Base-by-base conservation (phyloP, 805 yeast species). In the Jamesozyma rosinii region DNA sequence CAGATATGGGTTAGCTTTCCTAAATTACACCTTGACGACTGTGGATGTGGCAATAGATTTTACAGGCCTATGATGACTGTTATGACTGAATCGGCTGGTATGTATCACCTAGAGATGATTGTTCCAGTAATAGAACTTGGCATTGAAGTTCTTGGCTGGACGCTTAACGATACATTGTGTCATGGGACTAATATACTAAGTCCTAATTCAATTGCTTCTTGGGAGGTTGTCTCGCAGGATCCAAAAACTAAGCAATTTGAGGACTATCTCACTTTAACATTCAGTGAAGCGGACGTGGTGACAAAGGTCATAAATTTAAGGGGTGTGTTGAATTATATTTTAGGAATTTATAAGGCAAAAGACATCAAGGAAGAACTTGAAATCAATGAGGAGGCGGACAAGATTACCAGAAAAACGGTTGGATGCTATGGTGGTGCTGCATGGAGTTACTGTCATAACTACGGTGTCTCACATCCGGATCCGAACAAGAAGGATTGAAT, bases 251-350 rank as follows among this genome's bases (percentile, higher is more conserved):
- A 45, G 31, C 13, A 41, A 36, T 51, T 37, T 46, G 61, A 65
- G 17, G 75, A 70, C 51, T 58, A 63, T 43, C 46, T 70, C 65
- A 67, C 63, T 2, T 47, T 70, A 20, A 58, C 69, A 1, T 35
- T 68, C 17, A 65, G 69, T 44, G 71, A 69, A 45, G 58, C 71
- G 0, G 72, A 68, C 45, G 38, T 58, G 5, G 62, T 59, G 40
- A 64, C 67, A 22, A 61, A 64, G 45, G 46, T 66, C 6, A 49
- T 68, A 13, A 58, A 63, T 34, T 40, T 70, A 30, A 59, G 52
- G 34, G 71, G 71, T 42, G 55, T 70, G 4, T 40, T 68, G 15
- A 59, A 65, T 48, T 68, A 64, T 53, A 52, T 68, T 9, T 43
- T 61, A 19, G 66, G 64, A 4, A 48, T 65, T 36, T 66, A 65